Evolutionary conservation across 192 early-diverging fungal species (phyloP).

Genomic region (Coemansia sp.): DNA sequence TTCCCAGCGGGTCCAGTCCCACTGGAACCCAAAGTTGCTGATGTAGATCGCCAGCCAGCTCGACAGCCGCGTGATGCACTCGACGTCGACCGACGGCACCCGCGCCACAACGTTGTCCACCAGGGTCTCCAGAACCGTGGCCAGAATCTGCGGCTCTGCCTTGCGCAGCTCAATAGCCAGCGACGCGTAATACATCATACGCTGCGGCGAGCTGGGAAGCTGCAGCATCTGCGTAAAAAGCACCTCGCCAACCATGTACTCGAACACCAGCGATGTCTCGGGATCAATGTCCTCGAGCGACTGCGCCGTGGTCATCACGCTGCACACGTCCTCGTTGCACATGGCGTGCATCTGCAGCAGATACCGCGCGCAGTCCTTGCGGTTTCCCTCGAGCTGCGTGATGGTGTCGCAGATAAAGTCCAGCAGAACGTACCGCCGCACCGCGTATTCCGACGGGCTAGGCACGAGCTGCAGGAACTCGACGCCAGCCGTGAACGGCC

Average conservation of each 20-base stretch:
- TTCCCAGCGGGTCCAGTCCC: conserved; percentile 85
- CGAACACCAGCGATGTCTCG: conserved; percentile 52
- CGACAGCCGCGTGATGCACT: conserved; percentile 76
- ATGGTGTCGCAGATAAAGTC: conserved; percentile 81
- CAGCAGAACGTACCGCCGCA: conserved; percentile 61
- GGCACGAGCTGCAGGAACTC: conserved; percentile 47
- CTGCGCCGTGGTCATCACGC: conserved; percentile 32
- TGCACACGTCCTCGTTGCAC: conserved; percentile 55
- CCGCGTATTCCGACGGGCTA: conserved; percentile 29
- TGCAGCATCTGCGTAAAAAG: conserved; percentile 59
- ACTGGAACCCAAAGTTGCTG: conserved; percentile 88
- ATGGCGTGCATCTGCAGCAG: conserved; percentile 64
- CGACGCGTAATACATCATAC: conserved; percentile 52
- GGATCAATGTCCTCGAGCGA: conserved; percentile 36
- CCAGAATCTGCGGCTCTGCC: conserved; percentile 42
- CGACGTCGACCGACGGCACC: conserved; percentile 60
- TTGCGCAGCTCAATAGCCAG: conserved; percentile 56
- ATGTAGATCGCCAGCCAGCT: conserved; percentile 91
- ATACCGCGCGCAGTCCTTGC: conserved; percentile 81
- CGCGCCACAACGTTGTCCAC: conserved; percentile 31
- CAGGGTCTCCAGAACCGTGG: conserved; percentile 30
- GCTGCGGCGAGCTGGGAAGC: conserved; percentile 54
- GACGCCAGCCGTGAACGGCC: conserved; percentile 7
- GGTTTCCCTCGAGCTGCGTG: conserved; percentile 83
- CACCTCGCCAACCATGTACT: conserved; percentile 57